These are phyloP conservation scores for Lunularia cruciata DNA, from an alignment of 225 moss, liverwort and hornwort species.

Conservation along the genomic window DNA sequence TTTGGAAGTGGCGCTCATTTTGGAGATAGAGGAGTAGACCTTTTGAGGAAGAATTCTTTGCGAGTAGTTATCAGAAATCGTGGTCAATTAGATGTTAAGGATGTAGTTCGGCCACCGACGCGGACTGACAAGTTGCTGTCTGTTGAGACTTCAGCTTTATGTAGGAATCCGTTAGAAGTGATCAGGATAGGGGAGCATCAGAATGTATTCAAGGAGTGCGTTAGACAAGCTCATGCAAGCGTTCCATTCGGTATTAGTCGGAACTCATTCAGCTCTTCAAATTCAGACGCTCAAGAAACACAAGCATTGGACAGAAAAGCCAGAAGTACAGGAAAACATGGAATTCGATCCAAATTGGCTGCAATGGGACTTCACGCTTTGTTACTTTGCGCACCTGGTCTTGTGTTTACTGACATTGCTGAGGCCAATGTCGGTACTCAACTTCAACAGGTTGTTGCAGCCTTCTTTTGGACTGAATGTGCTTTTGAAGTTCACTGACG, in stretches of 20 bases:
- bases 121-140: not conserved
- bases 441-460: slow-evolving; percentile 24
- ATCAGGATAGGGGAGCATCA: not conserved
- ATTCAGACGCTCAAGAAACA: not conserved
- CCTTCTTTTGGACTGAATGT: not conserved
- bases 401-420: slow-evolving; percentile 25
- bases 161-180: not conserved
- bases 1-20: not conserved
- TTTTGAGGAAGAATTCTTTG: not conserved
- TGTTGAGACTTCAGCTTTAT: not conserved
- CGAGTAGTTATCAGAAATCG: too few relatives aligned
- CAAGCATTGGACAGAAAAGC: not conserved
- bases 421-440: slow-evolving; percentile 42
- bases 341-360: slow-evolving; percentile 14
- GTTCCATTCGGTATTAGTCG: too few relatives aligned
- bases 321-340: not conserved
- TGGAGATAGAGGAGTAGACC: not conserved
- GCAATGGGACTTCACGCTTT: slow-evolving; percentile 26
- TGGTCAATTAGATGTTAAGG: not conserved
- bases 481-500: too few relatives aligned
- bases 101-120: not conserved
- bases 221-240: not conserved
- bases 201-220: not conserved
- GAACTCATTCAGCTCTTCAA: too few relatives aligned
- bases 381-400: slow-evolving; percentile 29